Percentiles rank a stretch among this genome's conserved stretches.
Conservation (phyloP, 2,329 filamentous ascomycete genomes). For the Samsoniella hepiali region DNA sequence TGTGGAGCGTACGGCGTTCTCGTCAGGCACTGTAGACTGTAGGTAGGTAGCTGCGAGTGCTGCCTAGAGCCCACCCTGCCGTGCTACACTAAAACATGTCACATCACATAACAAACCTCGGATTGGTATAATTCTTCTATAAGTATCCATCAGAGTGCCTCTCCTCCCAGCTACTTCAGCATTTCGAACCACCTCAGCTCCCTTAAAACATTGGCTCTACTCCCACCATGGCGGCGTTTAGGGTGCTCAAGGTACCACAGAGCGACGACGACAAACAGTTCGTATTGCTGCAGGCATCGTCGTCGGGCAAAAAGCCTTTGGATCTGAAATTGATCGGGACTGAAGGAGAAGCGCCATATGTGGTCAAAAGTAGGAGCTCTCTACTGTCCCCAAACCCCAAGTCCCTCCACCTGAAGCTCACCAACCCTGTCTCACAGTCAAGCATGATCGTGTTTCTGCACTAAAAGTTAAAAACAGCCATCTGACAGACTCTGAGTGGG, state of each 20-base stretch:
- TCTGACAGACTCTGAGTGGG: slow-evolving; percentile 65
- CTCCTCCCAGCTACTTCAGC: background rate
- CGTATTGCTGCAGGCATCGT: slow-evolving; percentile 59
- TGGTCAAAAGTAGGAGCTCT: slow-evolving; percentile 50
- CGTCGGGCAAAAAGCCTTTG: slow-evolving; percentile 49
- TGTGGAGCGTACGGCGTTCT: no score
- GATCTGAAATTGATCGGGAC: slow-evolving; percentile 67
- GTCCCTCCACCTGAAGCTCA: slow-evolving; percentile 15
- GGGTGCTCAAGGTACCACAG: slow-evolving; percentile 17
- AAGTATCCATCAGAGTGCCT: background rate
- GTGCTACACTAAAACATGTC: background rate
- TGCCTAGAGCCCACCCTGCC: background rate
- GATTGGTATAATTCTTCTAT: no score
- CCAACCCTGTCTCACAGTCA: slow-evolving; percentile 41
- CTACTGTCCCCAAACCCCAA: slow-evolving; percentile 18
- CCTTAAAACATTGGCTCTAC: background rate
- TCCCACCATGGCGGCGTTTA: slow-evolving; percentile 1
- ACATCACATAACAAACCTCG: background rate
- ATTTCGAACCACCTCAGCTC: background rate
- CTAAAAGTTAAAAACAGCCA: slow-evolving; percentile 52
- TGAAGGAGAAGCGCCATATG: slow-evolving; percentile 61
- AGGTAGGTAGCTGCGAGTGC: background rate
- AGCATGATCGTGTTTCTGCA: slow-evolving; percentile 51
- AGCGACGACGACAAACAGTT: slow-evolving; percentile 30
- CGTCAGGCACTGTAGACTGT: no score